Conservation (phyloP, 2,329 filamentous ascomycete genomes). For the Colletotrichum tofieldiae region DNA sequence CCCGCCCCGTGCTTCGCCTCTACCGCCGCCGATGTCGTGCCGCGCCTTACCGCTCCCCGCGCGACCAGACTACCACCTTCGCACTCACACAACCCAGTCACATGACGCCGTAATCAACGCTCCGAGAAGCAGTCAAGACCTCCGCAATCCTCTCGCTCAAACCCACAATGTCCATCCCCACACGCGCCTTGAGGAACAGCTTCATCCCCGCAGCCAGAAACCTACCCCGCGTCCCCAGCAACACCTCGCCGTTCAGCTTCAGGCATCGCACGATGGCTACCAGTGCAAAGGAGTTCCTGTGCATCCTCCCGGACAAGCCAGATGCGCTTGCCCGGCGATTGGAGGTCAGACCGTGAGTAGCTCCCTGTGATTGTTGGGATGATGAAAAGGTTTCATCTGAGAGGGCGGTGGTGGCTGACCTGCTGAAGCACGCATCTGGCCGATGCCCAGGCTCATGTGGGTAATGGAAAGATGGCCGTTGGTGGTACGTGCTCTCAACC, state of each 20-base stretch:
- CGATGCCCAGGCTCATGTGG: slow-evolving; percentile 42
- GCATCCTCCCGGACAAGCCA: slow-evolving; percentile 42
- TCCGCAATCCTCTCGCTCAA: background rate
- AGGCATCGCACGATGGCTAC: slow-evolving; percentile 35
- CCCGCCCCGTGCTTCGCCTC: background rate
- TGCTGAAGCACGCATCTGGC: slow-evolving; percentile 26
- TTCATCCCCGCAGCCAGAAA: slow-evolving; percentile 28
- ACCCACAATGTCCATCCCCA: slow-evolving; percentile 31
- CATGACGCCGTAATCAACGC: slow-evolving; percentile 9
- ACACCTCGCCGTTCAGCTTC: slow-evolving; percentile 10
- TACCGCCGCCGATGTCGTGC: slow-evolving; percentile 8
- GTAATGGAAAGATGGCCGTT: slow-evolving; percentile 38
- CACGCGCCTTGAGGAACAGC: slow-evolving; percentile 16
- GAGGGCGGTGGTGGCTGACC: background rate
- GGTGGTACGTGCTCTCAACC: slow-evolving; percentile 36
- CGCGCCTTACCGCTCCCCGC: background rate
- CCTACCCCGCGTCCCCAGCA: background rate
- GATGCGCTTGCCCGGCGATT: slow-evolving; percentile 34
- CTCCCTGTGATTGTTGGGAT: background rate
- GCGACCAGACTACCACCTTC: background rate
- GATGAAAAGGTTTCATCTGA: background rate
- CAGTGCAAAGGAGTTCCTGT: slow-evolving; percentile 36
- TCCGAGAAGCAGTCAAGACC: background rate
- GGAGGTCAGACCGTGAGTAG: slow-evolving; percentile 36
- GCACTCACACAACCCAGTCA: background rate